Conservation (phyloP, 176 grass and related monocot species). For the Otatea glauca region DNA sequence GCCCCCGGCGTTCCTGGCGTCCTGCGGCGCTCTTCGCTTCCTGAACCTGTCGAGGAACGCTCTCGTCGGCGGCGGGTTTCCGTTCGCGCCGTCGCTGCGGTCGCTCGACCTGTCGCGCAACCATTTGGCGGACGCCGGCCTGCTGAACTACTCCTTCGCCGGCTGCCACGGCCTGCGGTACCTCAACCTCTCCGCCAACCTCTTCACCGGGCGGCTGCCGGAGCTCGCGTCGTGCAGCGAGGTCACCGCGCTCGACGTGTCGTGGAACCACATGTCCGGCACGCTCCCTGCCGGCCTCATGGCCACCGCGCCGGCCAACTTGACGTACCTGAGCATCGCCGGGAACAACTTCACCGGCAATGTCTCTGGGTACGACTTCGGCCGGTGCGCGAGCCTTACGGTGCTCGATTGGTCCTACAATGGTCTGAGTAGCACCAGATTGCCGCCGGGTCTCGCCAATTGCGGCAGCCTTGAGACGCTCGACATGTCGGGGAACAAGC, state of each 20-base stretch:
- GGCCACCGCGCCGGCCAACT: conserved; percentile 44
- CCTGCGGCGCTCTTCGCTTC: conserved; percentile 54
- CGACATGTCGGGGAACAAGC: conserved; percentile 72
- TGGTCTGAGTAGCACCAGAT: conserved; percentile 38
- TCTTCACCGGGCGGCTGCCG: conserved; percentile 55
- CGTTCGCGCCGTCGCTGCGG: conserved; percentile 61
- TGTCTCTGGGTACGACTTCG: conserved; percentile 67
- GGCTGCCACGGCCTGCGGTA: conserved; percentile 64
- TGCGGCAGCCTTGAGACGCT: conserved; percentile 64
- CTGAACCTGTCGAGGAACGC: conserved; percentile 79
- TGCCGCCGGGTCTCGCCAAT: conserved; percentile 58
- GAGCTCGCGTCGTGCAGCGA: conserved; percentile 54
- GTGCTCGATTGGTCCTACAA: conserved; percentile 79
- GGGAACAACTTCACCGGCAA: conserved; percentile 85
- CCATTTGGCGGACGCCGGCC: conserved; percentile 51
- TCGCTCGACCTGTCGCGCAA: conserved; percentile 84
- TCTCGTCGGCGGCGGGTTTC: conserved; percentile 58
- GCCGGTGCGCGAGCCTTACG: conserved; percentile 59
- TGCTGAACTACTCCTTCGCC: conserved; percentile 76
- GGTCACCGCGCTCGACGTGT: conserved; percentile 68
- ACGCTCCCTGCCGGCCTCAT: conserved; percentile 54
- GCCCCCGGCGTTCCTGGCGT: conserved; percentile 58
- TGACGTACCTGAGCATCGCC: conserved; percentile 62
- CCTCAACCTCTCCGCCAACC: conserved; percentile 94
- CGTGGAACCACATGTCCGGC: conserved; percentile 76